These are phyloP conservation scores for Echinosophora koreensis DNA, from an alignment of 306 rosid species.

Conservation along the genomic window DNA sequence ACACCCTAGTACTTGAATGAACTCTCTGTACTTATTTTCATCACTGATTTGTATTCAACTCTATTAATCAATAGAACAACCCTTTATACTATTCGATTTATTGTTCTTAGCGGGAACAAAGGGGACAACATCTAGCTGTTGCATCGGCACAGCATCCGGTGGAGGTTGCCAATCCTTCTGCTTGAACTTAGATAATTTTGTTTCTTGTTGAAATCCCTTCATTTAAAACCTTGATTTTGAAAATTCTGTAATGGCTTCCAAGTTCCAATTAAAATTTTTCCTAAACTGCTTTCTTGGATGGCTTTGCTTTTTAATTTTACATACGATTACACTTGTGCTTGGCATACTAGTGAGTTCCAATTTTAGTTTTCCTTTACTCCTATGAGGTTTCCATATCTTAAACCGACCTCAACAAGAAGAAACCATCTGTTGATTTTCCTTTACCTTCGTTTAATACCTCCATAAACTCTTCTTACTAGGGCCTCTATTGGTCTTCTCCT, in stretches of 20 bases:
- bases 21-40: too few relatives aligned
- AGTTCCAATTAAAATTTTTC: background rate
- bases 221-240: too few relatives aligned
- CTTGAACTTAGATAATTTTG: too few relatives aligned
- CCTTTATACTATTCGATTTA: too few relatives aligned
- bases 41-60: too few relatives aligned
- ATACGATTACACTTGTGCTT: background rate
- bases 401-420: background rate
- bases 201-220: too few relatives aligned
- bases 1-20: too few relatives aligned
- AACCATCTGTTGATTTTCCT: background rate
- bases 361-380: background rate
- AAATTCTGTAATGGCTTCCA: background rate
- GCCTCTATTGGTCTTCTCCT: background rate
- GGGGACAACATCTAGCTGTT: too few relatives aligned
- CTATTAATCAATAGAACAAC: too few relatives aligned
- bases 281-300: background rate
- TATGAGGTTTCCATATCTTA: background rate
- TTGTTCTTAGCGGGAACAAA: too few relatives aligned
- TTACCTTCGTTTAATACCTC: background rate
- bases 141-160: too few relatives aligned
- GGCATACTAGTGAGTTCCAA: background rate
- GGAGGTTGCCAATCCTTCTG: too few relatives aligned
- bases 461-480: background rate
- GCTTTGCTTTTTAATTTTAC: background rate